Evolutionary conservation across 768 basidiomycete genomes (phyloP), one percentile per base, ranked within the genome.

Genomic region (Cystofilobasidium capitatum): DNA sequence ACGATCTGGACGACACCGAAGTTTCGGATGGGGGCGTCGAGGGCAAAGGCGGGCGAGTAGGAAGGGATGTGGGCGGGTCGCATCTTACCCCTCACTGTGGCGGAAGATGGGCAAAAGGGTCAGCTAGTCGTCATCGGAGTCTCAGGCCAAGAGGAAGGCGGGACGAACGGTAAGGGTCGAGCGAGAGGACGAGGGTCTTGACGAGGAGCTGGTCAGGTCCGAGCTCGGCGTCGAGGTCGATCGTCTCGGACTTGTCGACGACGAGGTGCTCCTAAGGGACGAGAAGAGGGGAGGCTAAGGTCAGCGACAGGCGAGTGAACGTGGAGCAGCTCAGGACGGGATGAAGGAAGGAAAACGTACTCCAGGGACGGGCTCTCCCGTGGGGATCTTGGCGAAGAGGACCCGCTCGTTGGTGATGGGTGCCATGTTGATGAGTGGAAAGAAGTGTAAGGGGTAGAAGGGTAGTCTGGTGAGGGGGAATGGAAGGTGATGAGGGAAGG

Each of bases 211-310:
- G 33, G 0, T 82, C 81, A 0, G 81, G 81, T 24, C 82, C 73
- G 47, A 83, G 73, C 1, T 79, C 79, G 35, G 71, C 79, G 22
- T 83, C 81, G 24, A 80, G 71, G 70, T 85, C 84, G 71, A 85
- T 84, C 0, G 76, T 80, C 63, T 79, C 72, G n/a, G 58, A 29
- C 5, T 66, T 75, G 65, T 84, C 82, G 67, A 82, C 79, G 0
- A 80, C 71, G 2, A 79, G 79, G 7, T 81, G 82, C 70, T 81
- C 51, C 58, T 65, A 26, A 3, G 3, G 29, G 24, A 42, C 22
- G 14, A n/a, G 17, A 33, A 6, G 57, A 44, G 33, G 33, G 33
- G 20, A n/a, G 24, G n/a, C 26, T 13, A 29, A 13, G 26, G 39
- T 42, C 54, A 55, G 64, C 24, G 24, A 33, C 17, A 55, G 24